Evolutionary conservation across 1,284 basidiomycete species (phyloP).

Genomic region (Ganoderma leucocontextum): DNA sequence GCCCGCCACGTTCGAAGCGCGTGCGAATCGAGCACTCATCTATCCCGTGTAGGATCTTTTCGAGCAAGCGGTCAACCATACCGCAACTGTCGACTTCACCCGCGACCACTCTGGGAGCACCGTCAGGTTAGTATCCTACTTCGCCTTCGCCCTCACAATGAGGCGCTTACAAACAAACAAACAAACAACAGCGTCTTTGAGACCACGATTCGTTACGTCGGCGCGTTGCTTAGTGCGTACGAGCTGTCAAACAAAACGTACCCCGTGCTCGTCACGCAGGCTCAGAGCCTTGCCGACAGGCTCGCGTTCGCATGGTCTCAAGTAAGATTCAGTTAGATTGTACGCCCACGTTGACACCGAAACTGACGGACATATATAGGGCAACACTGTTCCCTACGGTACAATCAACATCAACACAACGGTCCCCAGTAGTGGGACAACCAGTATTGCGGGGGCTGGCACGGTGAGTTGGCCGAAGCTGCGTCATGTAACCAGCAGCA

Average conservation of each 20-base stretch:
- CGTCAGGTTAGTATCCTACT: conserved; percentile 53
- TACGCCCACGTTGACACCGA: not conserved
- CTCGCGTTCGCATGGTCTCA: conserved; percentile 67
- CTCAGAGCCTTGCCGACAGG: conserved; percentile 77
- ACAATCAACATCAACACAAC: conserved; percentile 61
- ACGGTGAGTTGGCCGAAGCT: conserved; percentile 55
- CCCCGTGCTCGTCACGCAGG: conserved; percentile 64
- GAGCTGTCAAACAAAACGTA: conserved; percentile 77
- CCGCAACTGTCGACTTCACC: conserved; percentile 62
- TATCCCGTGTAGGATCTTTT: conserved; percentile 49
- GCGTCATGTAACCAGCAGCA: not conserved
- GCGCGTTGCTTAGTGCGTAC: conserved; percentile 79
- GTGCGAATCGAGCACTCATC: not conserved
- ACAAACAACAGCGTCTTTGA: conserved; percentile 74
- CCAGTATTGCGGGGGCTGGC: conserved; percentile 72
- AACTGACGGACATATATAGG: conserved; percentile 39
- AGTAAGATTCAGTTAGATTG: conserved; percentile 44
- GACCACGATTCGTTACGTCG: conserved; percentile 86
- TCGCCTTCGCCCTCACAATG: not conserved
- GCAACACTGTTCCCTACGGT: conserved; percentile 60
- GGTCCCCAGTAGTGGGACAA: conserved; percentile 51
- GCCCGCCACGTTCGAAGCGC: conserved; percentile 16
- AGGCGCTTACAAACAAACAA: not conserved
- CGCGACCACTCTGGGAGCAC: conserved; percentile 56
- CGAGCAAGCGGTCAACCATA: conserved; percentile 59